phyloP scores from a whole-genome alignment of 805 yeast species.

The Brettanomyces sp. region DNA sequence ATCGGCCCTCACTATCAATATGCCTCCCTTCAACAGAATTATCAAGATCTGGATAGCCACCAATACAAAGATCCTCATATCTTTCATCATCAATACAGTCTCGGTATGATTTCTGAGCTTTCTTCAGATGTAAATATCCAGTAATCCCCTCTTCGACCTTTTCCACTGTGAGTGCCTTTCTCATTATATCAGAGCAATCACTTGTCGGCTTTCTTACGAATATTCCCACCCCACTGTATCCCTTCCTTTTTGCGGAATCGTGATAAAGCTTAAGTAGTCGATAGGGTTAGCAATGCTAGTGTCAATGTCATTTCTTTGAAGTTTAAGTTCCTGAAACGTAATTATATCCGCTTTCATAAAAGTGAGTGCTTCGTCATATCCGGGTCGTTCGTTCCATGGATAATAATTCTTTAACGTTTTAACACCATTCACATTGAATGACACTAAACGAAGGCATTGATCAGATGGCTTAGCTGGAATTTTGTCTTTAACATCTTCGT shows the following conservation, averaged over 20 bases:
- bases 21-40: conserved; percentile 19
- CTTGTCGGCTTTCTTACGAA: conserved; percentile 49
- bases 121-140: conserved; percentile 39
- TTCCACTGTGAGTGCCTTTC: conserved; percentile 38
- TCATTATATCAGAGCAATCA: conserved; percentile 30
- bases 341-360: conserved; percentile 62
- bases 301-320: conserved; percentile 41
- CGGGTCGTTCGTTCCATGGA: conserved; percentile 62
- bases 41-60: conserved; percentile 55
- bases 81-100: conserved; percentile 14
- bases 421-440: conserved; percentile 82
- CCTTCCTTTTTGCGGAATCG: conserved; percentile 64
- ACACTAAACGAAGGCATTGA: conserved; percentile 15
- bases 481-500: not conserved
- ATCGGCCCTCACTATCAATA: conserved; percentile 83
- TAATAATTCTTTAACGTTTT: conserved; percentile 72
- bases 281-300: conserved; percentile 30
- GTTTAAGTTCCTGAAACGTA: conserved; percentile 82
- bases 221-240: conserved; percentile 89
- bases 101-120: conserved; percentile 15
- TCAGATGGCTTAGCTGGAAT: conserved; percentile 4
- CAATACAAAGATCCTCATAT: conserved; percentile 34
- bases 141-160: conserved; percentile 91
- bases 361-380: conserved; percentile 37
- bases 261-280: conserved; percentile 55